A percentile compares a stretch with the other conserved stretches of the same genome.
These are phyloP conservation scores for Lotmaria passim DNA, from an alignment of 208 protist genomes.

Conservation along the genomic window DNA sequence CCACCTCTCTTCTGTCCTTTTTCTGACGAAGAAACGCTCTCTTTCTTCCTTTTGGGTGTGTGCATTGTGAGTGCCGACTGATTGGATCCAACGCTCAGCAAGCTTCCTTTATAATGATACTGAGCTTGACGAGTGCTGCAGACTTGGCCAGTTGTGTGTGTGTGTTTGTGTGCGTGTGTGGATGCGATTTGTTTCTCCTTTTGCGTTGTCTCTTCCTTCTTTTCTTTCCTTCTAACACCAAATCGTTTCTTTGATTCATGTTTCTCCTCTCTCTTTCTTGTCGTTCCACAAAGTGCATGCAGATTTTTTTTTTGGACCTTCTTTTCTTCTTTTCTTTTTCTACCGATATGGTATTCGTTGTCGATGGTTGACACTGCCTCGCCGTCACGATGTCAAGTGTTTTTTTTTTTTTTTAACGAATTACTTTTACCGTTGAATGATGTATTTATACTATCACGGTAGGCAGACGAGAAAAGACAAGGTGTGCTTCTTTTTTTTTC, in stretches of 20 bases:
- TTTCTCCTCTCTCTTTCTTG: slow-evolving; percentile 14
- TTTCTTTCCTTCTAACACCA: neutral
- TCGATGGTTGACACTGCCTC: too few relatives aligned
- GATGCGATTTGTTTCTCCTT: neutral
- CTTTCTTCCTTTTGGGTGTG: too few relatives aligned
- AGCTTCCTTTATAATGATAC: neutral
- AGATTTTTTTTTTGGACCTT: neutral
- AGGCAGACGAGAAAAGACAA: too few relatives aligned
- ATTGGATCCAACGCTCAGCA: slow-evolving; percentile 2
- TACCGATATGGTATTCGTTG: too few relatives aligned
- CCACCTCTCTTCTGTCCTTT: slow-evolving; percentile 7
- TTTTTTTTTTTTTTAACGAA: too few relatives aligned
- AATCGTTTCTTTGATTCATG: neutral
- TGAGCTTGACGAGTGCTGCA: neutral
- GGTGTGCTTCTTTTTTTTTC: too few relatives aligned
- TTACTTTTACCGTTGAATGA: too few relatives aligned
- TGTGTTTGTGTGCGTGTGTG: neutral
- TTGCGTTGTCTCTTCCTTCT: neutral
- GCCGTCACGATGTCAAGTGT: too few relatives aligned
- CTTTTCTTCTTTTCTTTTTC: neutral
- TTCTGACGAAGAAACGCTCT: neutral
- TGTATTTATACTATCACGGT: too few relatives aligned
- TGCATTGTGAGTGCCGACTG: neutral
- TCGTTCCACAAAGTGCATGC: neutral
- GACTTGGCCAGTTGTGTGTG: neutral